Base-by-base conservation (phyloP, 2,329 filamentous ascomycete species). In the Macrophomina tecta region DNA sequence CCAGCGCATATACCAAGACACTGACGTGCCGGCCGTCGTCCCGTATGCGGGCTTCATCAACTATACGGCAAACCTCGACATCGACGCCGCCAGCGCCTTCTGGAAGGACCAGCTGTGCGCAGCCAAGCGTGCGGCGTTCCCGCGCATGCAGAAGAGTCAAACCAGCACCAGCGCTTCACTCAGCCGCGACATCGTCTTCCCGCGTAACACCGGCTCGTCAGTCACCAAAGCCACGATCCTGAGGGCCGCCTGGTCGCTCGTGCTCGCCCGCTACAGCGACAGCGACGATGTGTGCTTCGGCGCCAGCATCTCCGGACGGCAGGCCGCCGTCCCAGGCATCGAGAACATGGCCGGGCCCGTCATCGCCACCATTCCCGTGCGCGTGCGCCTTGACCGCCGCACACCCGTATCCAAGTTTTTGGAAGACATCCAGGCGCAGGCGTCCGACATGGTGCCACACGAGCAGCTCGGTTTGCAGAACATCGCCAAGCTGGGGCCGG, bases 401-500 rank as follows among this genome's bases (percentile, higher is more conserved):
- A 51, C 18, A n/a, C 46, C 46, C 51, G 51, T 53, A 12, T 34
- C 51, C 8, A 34, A 36, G 32, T 53, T 34, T 23, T 30, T 53
- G 23, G 51, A 34, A 18, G 30, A 53, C 14, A 30, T 53, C 34
- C 38, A 58, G n/a, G 9, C 34, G n/a, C 55, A 58, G 36, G 34
- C 55, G n/a, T 12, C 34, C 9, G n/a, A 58, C 8, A 16, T 28
- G 36, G 68, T 70, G 1, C 69, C 72, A 6, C 70, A 71, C 61
- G 68, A 75, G 68, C 73, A 74, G 16, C 68, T 69, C 52, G 73
- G 73, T 11, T 66, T 71, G 70, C 73, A 74, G 58, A 69, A 72
- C 53, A 74, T 75, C 34, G 66, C 70, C n/a, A 71, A 71, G 62
- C 67, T 73, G 9, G 86, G 83, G 71, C 76, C 79, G 1, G 84